phyloP scores from a whole-genome alignment of 441 rosid species.

The Erysimum pusillum region DNA sequence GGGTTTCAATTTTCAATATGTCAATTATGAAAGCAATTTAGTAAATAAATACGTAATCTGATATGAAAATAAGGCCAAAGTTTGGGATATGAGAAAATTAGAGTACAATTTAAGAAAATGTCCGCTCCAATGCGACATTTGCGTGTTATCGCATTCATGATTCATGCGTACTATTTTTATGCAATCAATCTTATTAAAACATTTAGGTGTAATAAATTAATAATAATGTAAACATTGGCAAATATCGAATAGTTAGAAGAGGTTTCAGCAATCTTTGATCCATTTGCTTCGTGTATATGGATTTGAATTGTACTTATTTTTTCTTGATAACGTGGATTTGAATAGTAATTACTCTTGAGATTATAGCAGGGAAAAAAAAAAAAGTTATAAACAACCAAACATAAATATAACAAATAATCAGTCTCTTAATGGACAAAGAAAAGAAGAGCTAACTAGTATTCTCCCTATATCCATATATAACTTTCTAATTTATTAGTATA shows the following conservation, averaged over 20 bases:
- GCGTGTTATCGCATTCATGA: conserved; percentile 39
- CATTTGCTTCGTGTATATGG: conserved; percentile 2
- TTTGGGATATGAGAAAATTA: conserved; percentile 40
- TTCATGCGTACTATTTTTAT: conserved; percentile 28
- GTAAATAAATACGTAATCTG: neutral
- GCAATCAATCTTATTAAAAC: neutral
- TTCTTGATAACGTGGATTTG: neutral
- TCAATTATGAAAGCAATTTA: conserved; percentile 8
- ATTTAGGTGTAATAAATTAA: neutral
- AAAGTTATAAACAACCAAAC: neutral
- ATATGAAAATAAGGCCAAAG: conserved; percentile 16
- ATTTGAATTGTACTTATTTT: neutral
- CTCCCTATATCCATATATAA: neutral
- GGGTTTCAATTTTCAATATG: conserved; percentile 22
- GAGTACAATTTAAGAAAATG: conserved; percentile 38
- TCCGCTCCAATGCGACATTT: conserved; percentile 34
- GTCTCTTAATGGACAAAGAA: neutral
- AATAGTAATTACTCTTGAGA: neutral
- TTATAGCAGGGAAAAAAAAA: neutral
- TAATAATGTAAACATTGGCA: conserved; percentile 1
- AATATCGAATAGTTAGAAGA: conserved; percentile 1
- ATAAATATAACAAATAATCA: neutral
- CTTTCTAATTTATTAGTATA: neutral
- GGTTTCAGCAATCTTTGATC: neutral
- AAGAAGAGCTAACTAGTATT: neutral